Percentiles rank a stretch among this genome's conserved stretches.
These are phyloP conservation scores for Ogataea thermomethanolica DNA, from an alignment of 805 yeast genomes.

Conservation along the genomic window DNA sequence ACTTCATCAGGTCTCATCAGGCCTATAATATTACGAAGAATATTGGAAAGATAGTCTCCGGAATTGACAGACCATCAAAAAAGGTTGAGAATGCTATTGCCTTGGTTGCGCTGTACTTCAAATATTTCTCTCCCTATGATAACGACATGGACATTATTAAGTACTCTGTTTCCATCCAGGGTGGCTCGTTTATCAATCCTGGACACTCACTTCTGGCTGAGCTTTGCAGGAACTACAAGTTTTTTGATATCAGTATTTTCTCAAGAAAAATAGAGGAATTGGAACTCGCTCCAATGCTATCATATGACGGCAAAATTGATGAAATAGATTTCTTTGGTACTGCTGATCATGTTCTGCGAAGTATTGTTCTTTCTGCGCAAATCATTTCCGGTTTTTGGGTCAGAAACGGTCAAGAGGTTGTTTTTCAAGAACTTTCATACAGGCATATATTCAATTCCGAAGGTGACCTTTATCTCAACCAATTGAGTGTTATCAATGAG, in stretches of 20 bases:
- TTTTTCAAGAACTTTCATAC: slow-evolving; percentile 21
- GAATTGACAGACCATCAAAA: slow-evolving; percentile 16
- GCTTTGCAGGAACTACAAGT: slow-evolving; percentile 35
- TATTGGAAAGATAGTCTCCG: slow-evolving; percentile 27
- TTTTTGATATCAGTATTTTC: slow-evolving; percentile 22
- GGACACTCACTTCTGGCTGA: slow-evolving; percentile 53
- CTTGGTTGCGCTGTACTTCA: slow-evolving; percentile 34
- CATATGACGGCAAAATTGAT: slow-evolving; percentile 12
- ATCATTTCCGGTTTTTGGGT: slow-evolving; percentile 68
- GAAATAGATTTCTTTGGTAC: slow-evolving; percentile 40
- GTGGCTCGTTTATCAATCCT: slow-evolving; percentile 58
- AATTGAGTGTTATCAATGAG: slow-evolving; percentile 39
- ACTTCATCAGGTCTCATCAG: slow-evolving; percentile 37
- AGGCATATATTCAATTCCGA: slow-evolving; percentile 23
- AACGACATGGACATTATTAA: slow-evolving; percentile 31
- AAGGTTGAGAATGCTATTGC: slow-evolving; percentile 35
- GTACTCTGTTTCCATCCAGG: slow-evolving; percentile 41
- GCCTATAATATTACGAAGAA: slow-evolving; percentile 23
- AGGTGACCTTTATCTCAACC: slow-evolving; percentile 46
- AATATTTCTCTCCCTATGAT: slow-evolving; percentile 25
- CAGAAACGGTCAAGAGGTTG: slow-evolving; percentile 56
- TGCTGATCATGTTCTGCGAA: slow-evolving; percentile 56
- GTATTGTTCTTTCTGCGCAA: slow-evolving; percentile 59
- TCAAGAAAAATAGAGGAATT: slow-evolving; percentile 13
- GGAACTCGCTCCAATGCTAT: slow-evolving; percentile 5